Conservation (phyloP, 805 yeast genomes). For the Suhomyces xylopsoci region DNA sequence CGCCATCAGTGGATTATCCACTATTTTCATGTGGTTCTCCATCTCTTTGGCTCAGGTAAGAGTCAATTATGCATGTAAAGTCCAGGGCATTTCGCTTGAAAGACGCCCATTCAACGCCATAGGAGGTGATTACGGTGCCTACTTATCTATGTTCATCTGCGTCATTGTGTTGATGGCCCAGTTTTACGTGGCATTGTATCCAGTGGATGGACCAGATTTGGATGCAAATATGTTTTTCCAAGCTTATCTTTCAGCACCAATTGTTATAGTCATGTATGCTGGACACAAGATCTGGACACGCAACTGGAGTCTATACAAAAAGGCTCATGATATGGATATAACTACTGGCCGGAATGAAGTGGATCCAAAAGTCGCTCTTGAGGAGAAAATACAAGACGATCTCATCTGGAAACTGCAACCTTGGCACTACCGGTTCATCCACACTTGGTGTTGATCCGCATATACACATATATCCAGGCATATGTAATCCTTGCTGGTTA, state of each 20-base stretch:
- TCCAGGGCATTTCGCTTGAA: constrained; percentile 43
- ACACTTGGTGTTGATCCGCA: constrained; percentile 25
- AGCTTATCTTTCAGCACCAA: constrained; percentile 21
- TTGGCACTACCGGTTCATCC: constrained; percentile 28
- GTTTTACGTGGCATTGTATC: constrained; percentile 40
- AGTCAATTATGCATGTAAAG: constrained; percentile 56
- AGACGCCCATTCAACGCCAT: constrained; percentile 33
- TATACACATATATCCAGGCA: background rate
- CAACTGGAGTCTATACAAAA: constrained; percentile 15
- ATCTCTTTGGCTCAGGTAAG: constrained; percentile 63
- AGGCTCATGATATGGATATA: constrained; percentile 10
- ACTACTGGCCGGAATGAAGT: constrained; percentile 16
- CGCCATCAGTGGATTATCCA: constrained; percentile 72
- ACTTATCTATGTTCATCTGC: constrained; percentile 27
- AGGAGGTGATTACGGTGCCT: constrained; percentile 37
- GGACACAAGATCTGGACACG: constrained; percentile 25
- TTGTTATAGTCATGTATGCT: constrained; percentile 17
- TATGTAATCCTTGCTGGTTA: background rate
- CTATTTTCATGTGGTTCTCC: constrained; percentile 79
- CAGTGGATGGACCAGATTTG: constrained; percentile 27
- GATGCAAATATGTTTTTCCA: constrained; percentile 17
- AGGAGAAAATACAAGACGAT: constrained; percentile 33
- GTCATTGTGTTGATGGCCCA: constrained; percentile 37
- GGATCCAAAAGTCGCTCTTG: constrained; percentile 51
- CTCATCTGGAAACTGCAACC: constrained; percentile 29